These are phyloP conservation scores for Microdochium trichocladiopsis DNA, from an alignment of 2,329 filamentous ascomycete genomes.

Conservation along the genomic window DNA sequence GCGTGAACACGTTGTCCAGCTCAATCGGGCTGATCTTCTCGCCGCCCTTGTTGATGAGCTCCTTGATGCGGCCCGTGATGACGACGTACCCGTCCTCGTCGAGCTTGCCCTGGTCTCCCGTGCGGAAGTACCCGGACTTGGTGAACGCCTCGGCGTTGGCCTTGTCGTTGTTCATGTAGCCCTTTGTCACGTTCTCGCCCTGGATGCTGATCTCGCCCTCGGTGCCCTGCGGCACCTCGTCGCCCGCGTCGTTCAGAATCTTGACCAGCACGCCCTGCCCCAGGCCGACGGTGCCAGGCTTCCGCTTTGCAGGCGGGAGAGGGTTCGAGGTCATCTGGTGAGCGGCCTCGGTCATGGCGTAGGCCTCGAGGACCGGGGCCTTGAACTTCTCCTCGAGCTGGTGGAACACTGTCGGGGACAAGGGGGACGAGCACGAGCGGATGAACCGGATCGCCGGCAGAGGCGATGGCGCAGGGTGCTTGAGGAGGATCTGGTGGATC, in stretches of 20 bases:
- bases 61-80: conserved; percentile 89
- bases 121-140: conserved; percentile 74
- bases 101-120: conserved; percentile 77
- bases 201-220: conserved; percentile 80
- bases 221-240: conserved; percentile 58
- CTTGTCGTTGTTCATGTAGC: conserved; percentile 75
- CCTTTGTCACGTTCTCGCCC: conserved; percentile 76
- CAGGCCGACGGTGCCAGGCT: conserved; percentile 75
- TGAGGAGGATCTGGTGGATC: conserved; percentile 83
- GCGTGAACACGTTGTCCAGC: conserved; percentile 74
- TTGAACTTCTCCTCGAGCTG: conserved; percentile 69
- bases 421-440: conserved; percentile 76
- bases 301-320: conserved; percentile 62
- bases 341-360: conserved; percentile 87
- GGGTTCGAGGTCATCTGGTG: conserved; percentile 80
- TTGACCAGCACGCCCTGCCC: conserved; percentile 77
- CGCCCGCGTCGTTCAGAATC: conserved; percentile 65
- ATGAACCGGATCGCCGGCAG: conserved; percentile 76
- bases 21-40: conserved; percentile 89
- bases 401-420: conserved; percentile 75
- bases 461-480: conserved; percentile 60
- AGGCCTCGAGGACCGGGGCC: conserved; percentile 80
- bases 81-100: conserved; percentile 76
- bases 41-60: conserved; percentile 84
- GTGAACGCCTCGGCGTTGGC: conserved; percentile 73